A percentile compares a stretch with the other conserved stretches of the same genome.
Conservation (phyloP, 805 yeast genomes). For the Barnettozyma populi region DNA sequence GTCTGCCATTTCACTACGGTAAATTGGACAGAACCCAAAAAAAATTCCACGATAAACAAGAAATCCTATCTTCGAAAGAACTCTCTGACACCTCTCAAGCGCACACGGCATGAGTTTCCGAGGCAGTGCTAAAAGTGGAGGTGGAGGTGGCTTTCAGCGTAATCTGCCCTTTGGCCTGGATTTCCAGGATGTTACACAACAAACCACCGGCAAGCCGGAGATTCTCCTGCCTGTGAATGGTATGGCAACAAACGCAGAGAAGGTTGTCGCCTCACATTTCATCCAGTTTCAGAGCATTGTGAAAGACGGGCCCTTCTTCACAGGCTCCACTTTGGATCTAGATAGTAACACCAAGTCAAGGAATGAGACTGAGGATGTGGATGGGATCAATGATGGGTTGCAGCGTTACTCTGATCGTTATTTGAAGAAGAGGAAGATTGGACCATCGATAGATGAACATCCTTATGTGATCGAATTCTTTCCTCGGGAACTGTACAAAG, state of each 20-base stretch:
- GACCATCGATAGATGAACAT: slow-evolving; percentile 70
- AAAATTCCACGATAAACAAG: background rate
- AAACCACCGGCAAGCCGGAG: slow-evolving; percentile 31
- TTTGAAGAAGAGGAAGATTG: slow-evolving; percentile 61
- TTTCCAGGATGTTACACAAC: slow-evolving; percentile 49
- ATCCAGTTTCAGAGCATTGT: slow-evolving; percentile 49
- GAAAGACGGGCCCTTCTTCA: slow-evolving; percentile 60
- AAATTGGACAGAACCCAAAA: background rate
- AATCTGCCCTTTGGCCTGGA: slow-evolving; percentile 69
- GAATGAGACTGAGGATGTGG: slow-evolving; percentile 28
- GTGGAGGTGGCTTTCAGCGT: slow-evolving; percentile 32
- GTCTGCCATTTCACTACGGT: background rate
- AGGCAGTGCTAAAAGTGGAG: slow-evolving; percentile 38
- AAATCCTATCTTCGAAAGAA: background rate
- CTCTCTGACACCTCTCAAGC: background rate
- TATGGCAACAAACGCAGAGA: slow-evolving; percentile 45
- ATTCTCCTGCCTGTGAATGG: slow-evolving; percentile 62
- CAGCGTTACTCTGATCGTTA: slow-evolving; percentile 80
- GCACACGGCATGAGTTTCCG: slow-evolving; percentile 45
- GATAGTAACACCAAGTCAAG: slow-evolving; percentile 23
- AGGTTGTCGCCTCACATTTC: slow-evolving; percentile 46
- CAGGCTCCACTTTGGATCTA: slow-evolving; percentile 44
- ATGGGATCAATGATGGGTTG: slow-evolving; percentile 59
- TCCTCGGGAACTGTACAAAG: slow-evolving; percentile 71
- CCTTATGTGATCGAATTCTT: slow-evolving; percentile 67